Conservation (phyloP, 2,329 filamentous ascomycete genomes). For the Ophiostoma tasmaniense region DNA sequence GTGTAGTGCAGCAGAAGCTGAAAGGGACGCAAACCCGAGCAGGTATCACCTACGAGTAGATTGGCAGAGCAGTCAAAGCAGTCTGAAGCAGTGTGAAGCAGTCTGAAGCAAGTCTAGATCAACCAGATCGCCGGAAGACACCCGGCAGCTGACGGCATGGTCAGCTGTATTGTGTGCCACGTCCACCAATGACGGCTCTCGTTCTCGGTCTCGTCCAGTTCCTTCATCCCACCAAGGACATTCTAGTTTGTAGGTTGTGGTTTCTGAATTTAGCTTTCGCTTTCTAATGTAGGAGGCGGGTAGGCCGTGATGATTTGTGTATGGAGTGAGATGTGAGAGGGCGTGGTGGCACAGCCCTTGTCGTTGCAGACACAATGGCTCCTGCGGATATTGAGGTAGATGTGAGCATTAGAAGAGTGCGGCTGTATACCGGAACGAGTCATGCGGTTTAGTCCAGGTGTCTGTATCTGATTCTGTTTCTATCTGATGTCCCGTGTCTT, state of each 20-base stretch:
- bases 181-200: not conserved
- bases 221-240: not conserved
- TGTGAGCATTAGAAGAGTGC: not conserved
- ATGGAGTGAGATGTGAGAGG: not conserved
- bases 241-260: not conserved
- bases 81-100: no score
- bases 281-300: not conserved
- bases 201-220: not conserved
- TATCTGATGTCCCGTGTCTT: not conserved
- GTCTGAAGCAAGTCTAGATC: not conserved
- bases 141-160: not conserved
- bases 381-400: not conserved
- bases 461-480: not conserved
- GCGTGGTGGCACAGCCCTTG: not conserved
- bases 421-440: slow-evolving; percentile 1
- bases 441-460: not conserved
- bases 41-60: slow-evolving; percentile 1
- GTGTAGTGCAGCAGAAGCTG: not conserved
- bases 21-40: not conserved
- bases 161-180: not conserved
- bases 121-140: not conserved
- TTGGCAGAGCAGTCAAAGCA: no score
- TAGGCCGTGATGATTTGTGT: not conserved
- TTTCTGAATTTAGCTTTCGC: not conserved
- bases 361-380: not conserved